Evolutionary conservation across 2,329 filamentous ascomycete species (phyloP).

Genomic region (Neonectria ditissima): DNA sequence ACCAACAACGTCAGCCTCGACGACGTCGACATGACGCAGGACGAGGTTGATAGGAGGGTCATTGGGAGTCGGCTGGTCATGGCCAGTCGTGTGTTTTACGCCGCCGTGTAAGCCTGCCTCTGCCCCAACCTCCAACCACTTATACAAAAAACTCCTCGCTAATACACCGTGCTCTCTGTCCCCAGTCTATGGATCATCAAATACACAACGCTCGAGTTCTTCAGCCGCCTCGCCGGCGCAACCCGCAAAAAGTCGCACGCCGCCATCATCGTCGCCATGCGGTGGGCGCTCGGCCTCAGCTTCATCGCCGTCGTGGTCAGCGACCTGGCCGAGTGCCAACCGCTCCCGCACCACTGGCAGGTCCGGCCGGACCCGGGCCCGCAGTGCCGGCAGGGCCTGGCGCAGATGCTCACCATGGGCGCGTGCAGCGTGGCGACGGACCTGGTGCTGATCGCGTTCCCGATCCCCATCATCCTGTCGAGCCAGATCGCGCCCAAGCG

Average conservation of each 20-base stretch:
- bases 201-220: slow-evolving; percentile 87
- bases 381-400: slow-evolving; percentile 84
- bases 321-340: slow-evolving; percentile 83
- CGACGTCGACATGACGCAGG: slow-evolving; percentile 28
- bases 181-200: slow-evolving; percentile 88
- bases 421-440: slow-evolving; percentile 86
- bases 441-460: slow-evolving; percentile 83
- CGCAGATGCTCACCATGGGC: slow-evolving; percentile 87
- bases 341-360: slow-evolving; percentile 79
- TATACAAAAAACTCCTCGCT: no score
- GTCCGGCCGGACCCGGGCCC: slow-evolving; percentile 84
- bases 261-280: slow-evolving; percentile 74
- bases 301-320: slow-evolving; percentile 83
- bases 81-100: slow-evolving; percentile 83
- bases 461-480: slow-evolving; percentile 85
- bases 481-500: slow-evolving; percentile 79
- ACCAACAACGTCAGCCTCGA: slow-evolving; percentile 82
- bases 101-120: slow-evolving; percentile 76
- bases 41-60: slow-evolving; percentile 65
- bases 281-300: slow-evolving; percentile 77
- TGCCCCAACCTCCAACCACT: no score
- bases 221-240: slow-evolving; percentile 82
- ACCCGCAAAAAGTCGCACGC: slow-evolving; percentile 83
- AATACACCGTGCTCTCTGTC: no score
- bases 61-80: slow-evolving; percentile 84